Conservation (phyloP, 1,139 yeast genomes). For the Groenewaldozyma sp. region DNA sequence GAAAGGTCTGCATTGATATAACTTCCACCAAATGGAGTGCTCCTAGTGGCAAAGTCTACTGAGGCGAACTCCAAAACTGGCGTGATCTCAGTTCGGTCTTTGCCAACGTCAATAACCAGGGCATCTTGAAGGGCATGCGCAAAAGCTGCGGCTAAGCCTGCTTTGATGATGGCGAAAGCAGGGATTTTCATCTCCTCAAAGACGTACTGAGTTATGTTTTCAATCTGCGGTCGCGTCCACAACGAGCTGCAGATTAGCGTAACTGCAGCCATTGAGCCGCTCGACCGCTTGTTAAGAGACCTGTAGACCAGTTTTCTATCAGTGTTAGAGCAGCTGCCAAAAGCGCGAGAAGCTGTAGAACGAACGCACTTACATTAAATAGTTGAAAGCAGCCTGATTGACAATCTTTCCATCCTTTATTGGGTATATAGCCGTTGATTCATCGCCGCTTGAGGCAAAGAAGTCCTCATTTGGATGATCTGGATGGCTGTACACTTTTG, state of each 20-base stretch:
- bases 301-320: slow-evolving; percentile 36
- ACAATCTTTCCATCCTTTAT: slow-evolving; percentile 53
- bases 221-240: slow-evolving; percentile 65
- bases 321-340: slow-evolving; percentile 30
- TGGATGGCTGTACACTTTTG: slow-evolving; percentile 55
- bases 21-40: slow-evolving; percentile 52
- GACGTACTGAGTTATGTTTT: slow-evolving; percentile 60
- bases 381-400: slow-evolving; percentile 62
- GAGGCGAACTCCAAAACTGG: slow-evolving; percentile 69
- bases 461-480: slow-evolving; percentile 29
- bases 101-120: slow-evolving; percentile 74
- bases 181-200: slow-evolving; percentile 68
- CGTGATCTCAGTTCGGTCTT: slow-evolving; percentile 61
- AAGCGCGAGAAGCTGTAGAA: slow-evolving; percentile 28
- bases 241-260: slow-evolving; percentile 52
- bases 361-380: slow-evolving; percentile 43
- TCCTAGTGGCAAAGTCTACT: slow-evolving; percentile 44
- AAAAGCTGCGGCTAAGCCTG: slow-evolving; percentile 61
- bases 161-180: slow-evolving; percentile 63
- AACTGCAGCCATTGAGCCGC: slow-evolving; percentile 34
- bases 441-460: slow-evolving; percentile 34
- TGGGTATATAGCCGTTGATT: slow-evolving; percentile 47
- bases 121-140: slow-evolving; percentile 59
- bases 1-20: slow-evolving; percentile 47
- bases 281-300: slow-evolving; percentile 30